phyloP scores from a whole-genome alignment of 1,284 basidiomycete species.

The Prillingera fragicola region DNA sequence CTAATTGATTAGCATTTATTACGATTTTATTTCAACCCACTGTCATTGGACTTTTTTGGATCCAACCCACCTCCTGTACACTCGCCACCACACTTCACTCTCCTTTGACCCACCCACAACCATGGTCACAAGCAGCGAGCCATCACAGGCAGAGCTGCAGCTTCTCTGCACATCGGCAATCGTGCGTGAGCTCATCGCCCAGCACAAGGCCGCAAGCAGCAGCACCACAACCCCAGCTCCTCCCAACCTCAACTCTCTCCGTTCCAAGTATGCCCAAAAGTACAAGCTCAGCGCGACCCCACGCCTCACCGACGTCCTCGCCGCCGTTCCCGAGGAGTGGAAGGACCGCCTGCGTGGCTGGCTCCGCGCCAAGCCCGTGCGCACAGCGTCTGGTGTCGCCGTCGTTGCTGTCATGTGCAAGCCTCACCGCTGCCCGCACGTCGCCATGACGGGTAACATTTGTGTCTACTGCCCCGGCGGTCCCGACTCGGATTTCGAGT shows the following conservation, averaged over 20 bases:
- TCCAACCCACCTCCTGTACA: not conserved
- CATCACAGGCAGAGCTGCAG: conserved; percentile 77
- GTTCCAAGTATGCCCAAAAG: conserved; percentile 84
- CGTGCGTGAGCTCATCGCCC: conserved; percentile 82
- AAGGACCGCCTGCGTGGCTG: conserved; percentile 86
- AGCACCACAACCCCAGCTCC: conserved; percentile 26
- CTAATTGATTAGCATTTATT: too few relatives aligned
- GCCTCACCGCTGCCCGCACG: conserved; percentile 98
- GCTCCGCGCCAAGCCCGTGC: conserved; percentile 86
- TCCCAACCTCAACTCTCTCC: conserved; percentile 76
- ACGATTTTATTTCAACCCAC: too few relatives aligned
- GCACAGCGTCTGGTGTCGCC: conserved; percentile 96
- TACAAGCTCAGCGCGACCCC: conserved; percentile 81
- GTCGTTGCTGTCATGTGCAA: conserved; percentile 99
- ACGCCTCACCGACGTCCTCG: conserved; percentile 93
- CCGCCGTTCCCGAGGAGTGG: conserved; percentile 95
- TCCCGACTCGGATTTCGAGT: conserved; percentile 99
- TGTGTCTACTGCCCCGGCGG: conserved; percentile 99
- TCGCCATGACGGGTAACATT: conserved; percentile 99
- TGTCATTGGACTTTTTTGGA: not conserved
- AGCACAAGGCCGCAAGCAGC: conserved; percentile 27
- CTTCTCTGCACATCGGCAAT: conserved; percentile 91
- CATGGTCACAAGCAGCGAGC: conserved; percentile 28
- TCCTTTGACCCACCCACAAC: not conserved
- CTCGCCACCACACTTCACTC: not conserved